Conservation (phyloP, 768 basidiomycete species). For the Psilocybe sp. region DNA sequence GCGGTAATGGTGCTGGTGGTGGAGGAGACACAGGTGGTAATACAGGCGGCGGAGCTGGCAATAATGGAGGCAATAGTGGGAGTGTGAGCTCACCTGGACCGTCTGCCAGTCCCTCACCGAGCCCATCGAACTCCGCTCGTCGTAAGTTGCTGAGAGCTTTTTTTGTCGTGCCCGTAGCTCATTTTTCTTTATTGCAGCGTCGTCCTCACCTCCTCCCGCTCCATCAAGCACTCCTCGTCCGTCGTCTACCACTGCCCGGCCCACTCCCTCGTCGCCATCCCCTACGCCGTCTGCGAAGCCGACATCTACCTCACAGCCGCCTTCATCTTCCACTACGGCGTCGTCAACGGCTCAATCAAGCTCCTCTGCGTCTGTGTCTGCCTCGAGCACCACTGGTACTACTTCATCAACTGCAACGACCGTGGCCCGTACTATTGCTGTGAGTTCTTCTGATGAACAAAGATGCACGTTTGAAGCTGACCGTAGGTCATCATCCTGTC, state of each 20-base stretch:
- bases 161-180: neutral
- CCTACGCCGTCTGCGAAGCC: neutral
- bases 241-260: constrained; percentile 1
- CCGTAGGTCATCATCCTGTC: constrained; percentile 2
- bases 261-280: constrained; percentile 9
- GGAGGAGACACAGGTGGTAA: neutral
- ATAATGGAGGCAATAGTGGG: neutral
- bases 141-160: neutral
- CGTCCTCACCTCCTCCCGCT: constrained; percentile 3
- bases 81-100: neutral
- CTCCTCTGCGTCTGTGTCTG: neutral
- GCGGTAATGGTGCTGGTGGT: neutral
- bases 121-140: constrained; percentile 1
- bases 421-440: neutral
- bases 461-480: neutral
- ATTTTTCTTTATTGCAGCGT: neutral
- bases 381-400: constrained; percentile 1
- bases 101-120: constrained; percentile 1
- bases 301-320: neutral
- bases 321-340: neutral
- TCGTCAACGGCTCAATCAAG: neutral
- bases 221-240: constrained; percentile 8
- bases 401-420: constrained; percentile 7
- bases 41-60: neutral
- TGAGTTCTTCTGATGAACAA: neutral